Base-by-base conservation (phyloP, 2,329 filamentous ascomycete genomes). In the Fusarium palustre region DNA sequence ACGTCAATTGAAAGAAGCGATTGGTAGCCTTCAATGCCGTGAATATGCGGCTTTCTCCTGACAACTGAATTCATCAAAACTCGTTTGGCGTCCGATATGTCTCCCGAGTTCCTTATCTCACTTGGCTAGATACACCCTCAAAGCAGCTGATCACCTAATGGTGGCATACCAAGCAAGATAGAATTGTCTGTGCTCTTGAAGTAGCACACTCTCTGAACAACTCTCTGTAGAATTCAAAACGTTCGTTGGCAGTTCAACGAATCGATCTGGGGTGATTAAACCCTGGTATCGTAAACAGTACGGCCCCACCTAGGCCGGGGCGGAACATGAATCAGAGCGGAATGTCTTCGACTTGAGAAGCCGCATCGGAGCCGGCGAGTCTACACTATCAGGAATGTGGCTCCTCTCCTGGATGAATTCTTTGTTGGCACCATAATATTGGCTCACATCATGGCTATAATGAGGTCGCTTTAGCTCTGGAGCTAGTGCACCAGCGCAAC, bases 231-330 rank as follows among this genome's bases (percentile, higher is more conserved):
- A 28, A 10, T 11, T 16, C 24, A 22, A n/a, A 7, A 20, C 22
- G 24, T 12, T 22, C 5, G n/a, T 18, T 12, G 8, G 25, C 3
- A 9, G 18, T 22, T 41, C 18, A 5, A 41, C 18, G n/a, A 11
- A 28, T 25, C n/a, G n/a, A 41, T 52, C 24, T 41, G n/a, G 33
- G 33, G 20, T 39, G 7, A 38, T 50, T 22, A 41, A 56, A 31
- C 49, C 36, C 54, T 43, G 54, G 54, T 41, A 24, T 46, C n/a
- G 7, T 31, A 7, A 52, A 18, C 43, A 45, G 67, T 41, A 18
- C 67, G 67, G 67, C 67, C 67, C 67, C 67, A 68, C 67, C 36
- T 47, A 38, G 22, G 18, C 63, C 67, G 63, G 50, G 5, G n/a
- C 52, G 60, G 55, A 38, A 63, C 24, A 48, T 50, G 45, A 55